phyloP scores from a whole-genome alignment of 345 rosid genomes.

The Hibiscus trionum region DNA sequence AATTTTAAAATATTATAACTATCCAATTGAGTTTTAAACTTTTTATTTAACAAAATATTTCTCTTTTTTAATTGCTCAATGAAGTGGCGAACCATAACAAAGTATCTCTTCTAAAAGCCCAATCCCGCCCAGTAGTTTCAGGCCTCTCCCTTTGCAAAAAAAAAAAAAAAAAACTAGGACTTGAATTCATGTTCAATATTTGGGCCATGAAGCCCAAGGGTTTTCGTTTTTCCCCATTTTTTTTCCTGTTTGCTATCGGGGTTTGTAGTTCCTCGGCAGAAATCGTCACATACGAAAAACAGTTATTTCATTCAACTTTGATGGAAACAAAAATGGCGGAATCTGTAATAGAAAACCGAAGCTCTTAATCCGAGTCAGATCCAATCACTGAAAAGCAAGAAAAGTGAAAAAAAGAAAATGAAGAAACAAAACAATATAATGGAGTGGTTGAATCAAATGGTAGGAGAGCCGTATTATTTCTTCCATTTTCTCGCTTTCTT shows the following conservation, averaged over 20 bases:
- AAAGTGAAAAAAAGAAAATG: background rate
- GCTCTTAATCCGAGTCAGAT: conserved; percentile 4
- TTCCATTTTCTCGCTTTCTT: conserved; percentile 68
- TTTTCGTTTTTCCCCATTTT: too few species aligned
- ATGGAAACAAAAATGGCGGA: background rate
- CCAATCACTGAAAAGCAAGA: background rate
- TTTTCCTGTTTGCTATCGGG: background rate
- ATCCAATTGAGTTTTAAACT: too few species aligned
- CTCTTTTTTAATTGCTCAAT: too few species aligned
- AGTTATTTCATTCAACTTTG: background rate
- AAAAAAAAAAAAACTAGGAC: background rate
- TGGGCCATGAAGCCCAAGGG: background rate
- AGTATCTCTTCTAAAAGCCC: background rate
- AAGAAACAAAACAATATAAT: conserved; percentile 19
- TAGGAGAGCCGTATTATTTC: conserved; percentile 69
- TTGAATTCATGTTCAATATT: background rate
- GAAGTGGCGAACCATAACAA: background rate
- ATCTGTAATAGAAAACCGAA: background rate
- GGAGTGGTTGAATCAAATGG: conserved; percentile 40
- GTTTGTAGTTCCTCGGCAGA: background rate
- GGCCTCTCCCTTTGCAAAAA: background rate
- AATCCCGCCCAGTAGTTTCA: background rate
- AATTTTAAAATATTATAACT: too few species aligned
- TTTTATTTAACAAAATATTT: too few species aligned
- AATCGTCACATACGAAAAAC: background rate